A percentile compares a stretch with the other conserved stretches of the same genome.
Evolutionary conservation across 352 stramenopile genomes (phyloP).

Genomic region (Phytopythium delawarense): DNA sequence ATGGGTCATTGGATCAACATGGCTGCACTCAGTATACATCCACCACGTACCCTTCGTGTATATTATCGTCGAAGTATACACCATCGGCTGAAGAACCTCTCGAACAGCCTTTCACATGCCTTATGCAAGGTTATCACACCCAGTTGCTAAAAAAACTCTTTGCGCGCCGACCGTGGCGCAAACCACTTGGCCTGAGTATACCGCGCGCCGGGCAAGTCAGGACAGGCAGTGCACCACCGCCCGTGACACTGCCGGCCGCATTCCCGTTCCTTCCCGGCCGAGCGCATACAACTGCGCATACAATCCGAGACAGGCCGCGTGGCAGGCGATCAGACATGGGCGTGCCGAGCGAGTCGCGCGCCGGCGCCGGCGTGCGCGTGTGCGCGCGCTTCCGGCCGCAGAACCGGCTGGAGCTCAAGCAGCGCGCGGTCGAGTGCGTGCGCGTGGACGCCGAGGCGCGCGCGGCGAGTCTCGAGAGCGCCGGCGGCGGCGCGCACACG

Average conservation of each 20-base stretch:
- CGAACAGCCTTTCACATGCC: not conserved
- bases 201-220: not conserved
- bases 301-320: no score
- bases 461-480: slow-evolving; percentile 6
- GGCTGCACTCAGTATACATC: not conserved
- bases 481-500: slow-evolving; percentile 26
- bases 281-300: no score
- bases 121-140: not conserved
- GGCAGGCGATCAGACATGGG: slow-evolving; percentile 10
- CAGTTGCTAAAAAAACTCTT: not conserved
- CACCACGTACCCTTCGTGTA: no score
- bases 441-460: slow-evolving; percentile 29
- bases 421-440: slow-evolving; percentile 59
- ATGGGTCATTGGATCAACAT: not conserved
- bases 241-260: not conserved
- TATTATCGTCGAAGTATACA: not conserved
- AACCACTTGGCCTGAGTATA: not conserved
- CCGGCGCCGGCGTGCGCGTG: slow-evolving; percentile 61
- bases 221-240: not conserved
- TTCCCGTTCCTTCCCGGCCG: not conserved
- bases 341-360: slow-evolving; percentile 18
- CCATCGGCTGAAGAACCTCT: not conserved
- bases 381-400: slow-evolving; percentile 72
- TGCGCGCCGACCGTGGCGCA: not conserved
- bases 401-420: slow-evolving; percentile 72